phyloP scores from a whole-genome alignment of 768 basidiomycete genomes.

The Tricholomella constricta region DNA sequence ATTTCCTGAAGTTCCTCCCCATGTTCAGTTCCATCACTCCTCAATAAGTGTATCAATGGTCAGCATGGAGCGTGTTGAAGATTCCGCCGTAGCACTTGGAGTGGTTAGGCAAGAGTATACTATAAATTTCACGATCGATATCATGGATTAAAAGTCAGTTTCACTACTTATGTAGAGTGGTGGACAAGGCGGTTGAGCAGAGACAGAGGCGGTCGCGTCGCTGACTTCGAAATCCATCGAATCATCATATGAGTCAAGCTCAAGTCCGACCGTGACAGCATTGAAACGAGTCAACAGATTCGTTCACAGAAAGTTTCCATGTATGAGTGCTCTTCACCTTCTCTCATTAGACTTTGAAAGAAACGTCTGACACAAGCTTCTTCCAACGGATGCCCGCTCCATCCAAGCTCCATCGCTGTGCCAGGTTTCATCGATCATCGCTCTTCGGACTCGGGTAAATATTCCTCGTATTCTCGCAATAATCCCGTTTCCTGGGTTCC shows the following conservation, averaged over 20 bases:
- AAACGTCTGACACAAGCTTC: not conserved
- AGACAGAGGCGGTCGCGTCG: not conserved
- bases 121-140: not conserved
- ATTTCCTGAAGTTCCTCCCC: no score
- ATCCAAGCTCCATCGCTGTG: no score
- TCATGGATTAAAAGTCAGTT: not conserved
- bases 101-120: no score
- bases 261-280: not conserved
- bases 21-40: no score
- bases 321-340: not conserved
- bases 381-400: not conserved
- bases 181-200: not conserved
- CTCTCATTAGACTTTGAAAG: not conserved
- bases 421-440: no score
- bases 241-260: not conserved
- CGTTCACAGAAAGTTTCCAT: not conserved
- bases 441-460: no score
- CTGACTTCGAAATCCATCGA: conserved; percentile 1
- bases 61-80: no score
- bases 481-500: no score
- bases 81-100: no score
- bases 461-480: no score
- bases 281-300: not conserved
- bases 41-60: no score
- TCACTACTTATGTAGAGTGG: not conserved